Percentiles rank a stretch among this genome's conserved stretches.
These are phyloP conservation scores for Venturia asperata DNA, from an alignment of 2,329 filamentous ascomycete genomes.

Conservation along the genomic window DNA sequence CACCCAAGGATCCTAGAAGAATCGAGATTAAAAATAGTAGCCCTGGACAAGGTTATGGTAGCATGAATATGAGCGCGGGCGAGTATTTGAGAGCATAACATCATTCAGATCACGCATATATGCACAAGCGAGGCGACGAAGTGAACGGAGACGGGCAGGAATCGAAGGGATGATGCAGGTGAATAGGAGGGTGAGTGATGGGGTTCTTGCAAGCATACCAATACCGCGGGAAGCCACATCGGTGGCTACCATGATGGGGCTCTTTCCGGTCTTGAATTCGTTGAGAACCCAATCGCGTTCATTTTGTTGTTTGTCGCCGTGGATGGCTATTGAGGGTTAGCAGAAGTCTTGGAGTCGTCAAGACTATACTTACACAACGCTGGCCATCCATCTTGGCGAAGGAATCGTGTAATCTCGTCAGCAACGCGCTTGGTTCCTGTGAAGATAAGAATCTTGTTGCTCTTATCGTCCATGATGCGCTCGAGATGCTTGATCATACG, in stretches of 20 bases:
- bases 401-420: conserved; percentile 94
- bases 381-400: conserved; percentile 96
- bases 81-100: conserved; percentile 87
- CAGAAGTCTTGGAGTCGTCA: conserved; percentile 30
- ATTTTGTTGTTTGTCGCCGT: conserved; percentile 99
- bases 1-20: conserved; percentile 74
- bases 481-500: conserved; percentile 96
- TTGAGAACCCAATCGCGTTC: conserved; percentile 99
- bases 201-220: conserved; percentile 78
- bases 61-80: conserved; percentile 67
- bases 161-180: conserved; percentile 27
- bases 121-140: conserved; percentile 29
- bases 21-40: conserved; percentile 62
- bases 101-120: conserved; percentile 57
- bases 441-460: conserved; percentile 94
- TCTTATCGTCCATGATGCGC: conserved; percentile 94
- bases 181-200: conserved; percentile 32
- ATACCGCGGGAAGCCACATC: conserved; percentile 99
- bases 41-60: conserved; percentile 88
- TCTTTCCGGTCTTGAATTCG: conserved; percentile 99
- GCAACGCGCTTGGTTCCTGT: conserved; percentile 81
- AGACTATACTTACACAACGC: conserved; percentile 67
- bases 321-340: conserved; percentile 63
- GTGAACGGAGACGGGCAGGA: conserved; percentile 28
- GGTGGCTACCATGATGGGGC: conserved; percentile 99